Conservation (phyloP, 495 filamentous ascomycete genomes). For the Evansstolkia leycettana region DNA sequence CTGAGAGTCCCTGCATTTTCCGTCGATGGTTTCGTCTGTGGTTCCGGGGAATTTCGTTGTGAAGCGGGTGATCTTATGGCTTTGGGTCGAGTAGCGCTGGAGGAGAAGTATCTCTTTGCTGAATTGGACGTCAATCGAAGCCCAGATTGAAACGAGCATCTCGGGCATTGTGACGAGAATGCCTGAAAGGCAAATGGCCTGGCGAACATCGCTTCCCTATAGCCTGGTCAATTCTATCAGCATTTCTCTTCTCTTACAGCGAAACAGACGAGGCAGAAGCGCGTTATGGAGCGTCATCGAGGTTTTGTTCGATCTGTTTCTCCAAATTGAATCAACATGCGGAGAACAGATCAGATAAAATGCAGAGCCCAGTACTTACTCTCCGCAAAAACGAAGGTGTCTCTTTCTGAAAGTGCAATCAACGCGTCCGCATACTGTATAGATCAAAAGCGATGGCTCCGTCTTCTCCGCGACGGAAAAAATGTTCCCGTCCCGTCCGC, state of each 20-base stretch:
- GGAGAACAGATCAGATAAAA: too few relatives aligned
- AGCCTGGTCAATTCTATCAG: too few relatives aligned
- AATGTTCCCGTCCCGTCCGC: slow-evolving; percentile 35
- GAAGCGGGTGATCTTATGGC: slow-evolving; percentile 7
- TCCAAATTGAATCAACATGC: too few relatives aligned
- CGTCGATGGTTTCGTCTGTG: background rate
- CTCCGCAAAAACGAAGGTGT: background rate
- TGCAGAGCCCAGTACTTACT: background rate
- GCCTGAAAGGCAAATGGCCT: slow-evolving; percentile 16
- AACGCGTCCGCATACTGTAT: too few relatives aligned
- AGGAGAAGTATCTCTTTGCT: slow-evolving; percentile 24
- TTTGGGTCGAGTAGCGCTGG: slow-evolving; percentile 15
- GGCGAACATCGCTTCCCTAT: too few relatives aligned
- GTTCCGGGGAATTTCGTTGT: slow-evolving; percentile 2
- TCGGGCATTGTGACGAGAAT: slow-evolving; percentile 17
- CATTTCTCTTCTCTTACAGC: too few relatives aligned
- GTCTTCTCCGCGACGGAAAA: slow-evolving; percentile 28
- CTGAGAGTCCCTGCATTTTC: slow-evolving; percentile 12
- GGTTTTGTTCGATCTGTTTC: too few relatives aligned
- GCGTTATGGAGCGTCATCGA: too few relatives aligned
- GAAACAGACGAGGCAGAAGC: too few relatives aligned
- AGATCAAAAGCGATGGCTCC: background rate
- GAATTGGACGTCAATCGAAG: slow-evolving; percentile 4
- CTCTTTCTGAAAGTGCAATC: too few relatives aligned
- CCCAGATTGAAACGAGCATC: slow-evolving; percentile 5